Conservation (phyloP, 2,329 filamentous ascomycete species). For the Coniochaeta hoffmannii region DNA sequence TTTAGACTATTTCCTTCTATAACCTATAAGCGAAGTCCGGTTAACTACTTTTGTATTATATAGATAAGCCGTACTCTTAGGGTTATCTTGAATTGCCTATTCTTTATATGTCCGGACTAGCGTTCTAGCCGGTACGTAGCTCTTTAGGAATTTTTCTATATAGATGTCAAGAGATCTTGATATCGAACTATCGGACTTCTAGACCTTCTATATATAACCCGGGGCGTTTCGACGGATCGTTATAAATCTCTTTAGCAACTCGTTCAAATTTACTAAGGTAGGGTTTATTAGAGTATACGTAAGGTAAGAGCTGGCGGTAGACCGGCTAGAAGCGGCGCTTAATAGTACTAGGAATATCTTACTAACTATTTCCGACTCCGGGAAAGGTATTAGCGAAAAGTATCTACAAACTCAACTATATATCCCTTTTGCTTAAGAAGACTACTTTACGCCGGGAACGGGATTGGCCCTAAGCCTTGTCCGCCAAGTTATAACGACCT, state of each 20-base stretch:
- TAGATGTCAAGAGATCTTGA: no score
- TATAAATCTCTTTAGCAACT: slow-evolving; percentile 46
- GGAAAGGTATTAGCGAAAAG: slow-evolving; percentile 55
- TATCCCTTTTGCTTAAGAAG: slow-evolving; percentile 57
- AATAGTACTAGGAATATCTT: slow-evolving; percentile 14
- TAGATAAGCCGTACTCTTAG: no score
- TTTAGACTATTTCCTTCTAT: no score
- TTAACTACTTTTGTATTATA: no score
- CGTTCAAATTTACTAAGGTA: slow-evolving; percentile 41
- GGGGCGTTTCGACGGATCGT: slow-evolving; percentile 40
- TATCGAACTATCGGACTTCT: slow-evolving; percentile 33
- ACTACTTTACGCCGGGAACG: slow-evolving; percentile 49
- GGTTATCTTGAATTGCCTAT: no score
- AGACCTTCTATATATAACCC: slow-evolving; percentile 43
- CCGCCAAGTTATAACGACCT: slow-evolving; percentile 46
- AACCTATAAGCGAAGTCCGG: no score
- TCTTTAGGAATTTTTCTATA: no score
- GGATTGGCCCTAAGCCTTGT: slow-evolving; percentile 61
- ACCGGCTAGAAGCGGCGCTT: not conserved
- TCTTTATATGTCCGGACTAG: no score
- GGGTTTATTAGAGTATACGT: slow-evolving; percentile 13
- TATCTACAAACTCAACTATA: slow-evolving; percentile 54
- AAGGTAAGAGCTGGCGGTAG: slow-evolving; percentile 3
- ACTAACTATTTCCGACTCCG: slow-evolving; percentile 52
- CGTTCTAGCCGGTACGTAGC: no score